Evolutionary conservation across 768 basidiomycete genomes (phyloP).

Genomic region (Xerocomus potaroensis): DNA sequence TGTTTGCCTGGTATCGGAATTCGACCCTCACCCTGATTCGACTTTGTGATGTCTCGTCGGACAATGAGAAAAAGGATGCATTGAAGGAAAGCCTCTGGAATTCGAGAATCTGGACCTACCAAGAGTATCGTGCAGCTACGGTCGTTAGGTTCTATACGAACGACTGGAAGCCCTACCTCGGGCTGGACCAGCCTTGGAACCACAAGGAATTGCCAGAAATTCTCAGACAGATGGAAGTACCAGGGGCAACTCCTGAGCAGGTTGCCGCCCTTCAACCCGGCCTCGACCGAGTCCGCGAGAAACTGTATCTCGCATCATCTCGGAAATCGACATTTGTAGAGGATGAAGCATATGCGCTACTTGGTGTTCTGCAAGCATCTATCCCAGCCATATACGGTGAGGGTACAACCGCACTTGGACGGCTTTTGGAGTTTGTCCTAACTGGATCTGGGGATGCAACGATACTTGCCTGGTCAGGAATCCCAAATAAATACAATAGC

Average conservation of each 20-base stretch:
- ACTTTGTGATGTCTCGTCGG: constrained; percentile 1
- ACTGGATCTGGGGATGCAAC: constrained; percentile 1
- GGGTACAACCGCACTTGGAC: constrained; percentile 1
- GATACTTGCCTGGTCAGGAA: constrained; percentile 28
- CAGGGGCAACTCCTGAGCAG: background rate
- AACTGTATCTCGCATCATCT: background rate
- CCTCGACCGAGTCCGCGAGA: background rate
- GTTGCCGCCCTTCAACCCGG: background rate
- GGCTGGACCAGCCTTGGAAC: background rate
- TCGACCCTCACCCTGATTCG: constrained; percentile 1
- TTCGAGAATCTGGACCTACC: constrained; percentile 2
- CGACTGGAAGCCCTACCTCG: background rate
- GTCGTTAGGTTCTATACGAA: background rate
- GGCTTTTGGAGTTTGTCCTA: background rate
- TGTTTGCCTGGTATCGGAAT: constrained; percentile 7
- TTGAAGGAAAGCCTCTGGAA: constrained; percentile 3
- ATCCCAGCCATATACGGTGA: constrained; percentile 4
- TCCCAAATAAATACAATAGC: constrained; percentile 36
- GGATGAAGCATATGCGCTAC: background rate
- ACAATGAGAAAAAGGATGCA: background rate
- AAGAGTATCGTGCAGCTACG: background rate
- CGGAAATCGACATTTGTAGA: background rate
- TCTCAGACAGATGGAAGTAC: background rate
- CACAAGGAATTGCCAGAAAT: constrained; percentile 3
- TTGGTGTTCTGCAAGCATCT: background rate